phyloP scores from a whole-genome alignment of 1,139 yeast genomes.

The Nematodospora anomalae region DNA sequence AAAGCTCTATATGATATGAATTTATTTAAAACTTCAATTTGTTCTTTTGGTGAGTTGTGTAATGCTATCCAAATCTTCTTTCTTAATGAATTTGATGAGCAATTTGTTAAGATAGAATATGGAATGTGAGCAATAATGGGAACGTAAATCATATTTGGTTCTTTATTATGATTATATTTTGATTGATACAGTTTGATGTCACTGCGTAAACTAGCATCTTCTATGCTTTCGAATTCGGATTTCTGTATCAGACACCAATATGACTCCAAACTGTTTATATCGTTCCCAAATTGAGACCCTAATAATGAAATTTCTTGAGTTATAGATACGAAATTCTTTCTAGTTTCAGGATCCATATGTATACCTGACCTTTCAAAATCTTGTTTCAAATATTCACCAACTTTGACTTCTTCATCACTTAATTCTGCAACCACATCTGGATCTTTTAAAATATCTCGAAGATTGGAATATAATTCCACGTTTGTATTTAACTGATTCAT shows the following conservation, averaged over 20 bases:
- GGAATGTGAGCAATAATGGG: slow-evolving; percentile 75
- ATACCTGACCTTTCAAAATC: slow-evolving; percentile 94
- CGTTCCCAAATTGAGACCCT: slow-evolving; percentile 77
- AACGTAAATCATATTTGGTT: slow-evolving; percentile 25
- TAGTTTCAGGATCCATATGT: slow-evolving; percentile 67
- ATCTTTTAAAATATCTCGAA: slow-evolving; percentile 55
- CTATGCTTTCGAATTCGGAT: slow-evolving; percentile 32
- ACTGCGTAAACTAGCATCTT: slow-evolving; percentile 22
- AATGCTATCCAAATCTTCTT: slow-evolving; percentile 72
- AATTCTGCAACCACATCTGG: slow-evolving; percentile 38
- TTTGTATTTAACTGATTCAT: slow-evolving; percentile 93
- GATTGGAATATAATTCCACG: slow-evolving; percentile 62
- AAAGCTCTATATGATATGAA: slow-evolving; percentile 67
- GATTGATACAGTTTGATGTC: slow-evolving; percentile 32
- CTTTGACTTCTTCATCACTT: slow-evolving; percentile 72
- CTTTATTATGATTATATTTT: slow-evolving; percentile 16
- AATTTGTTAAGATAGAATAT: slow-evolving; percentile 60
- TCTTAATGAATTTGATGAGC: slow-evolving; percentile 59
- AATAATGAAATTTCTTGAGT: slow-evolving; percentile 79
- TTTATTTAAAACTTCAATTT: slow-evolving; percentile 57
- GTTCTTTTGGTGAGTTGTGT: slow-evolving; percentile 59
- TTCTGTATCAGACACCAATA: slow-evolving; percentile 39
- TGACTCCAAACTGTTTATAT: slow-evolving; percentile 46
- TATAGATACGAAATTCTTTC: slow-evolving; percentile 70
- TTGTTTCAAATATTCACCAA: slow-evolving; percentile 74